Conservation (phyloP, 2,329 filamentous ascomycete genomes). For the Emmonsiellopsis sp. region DNA sequence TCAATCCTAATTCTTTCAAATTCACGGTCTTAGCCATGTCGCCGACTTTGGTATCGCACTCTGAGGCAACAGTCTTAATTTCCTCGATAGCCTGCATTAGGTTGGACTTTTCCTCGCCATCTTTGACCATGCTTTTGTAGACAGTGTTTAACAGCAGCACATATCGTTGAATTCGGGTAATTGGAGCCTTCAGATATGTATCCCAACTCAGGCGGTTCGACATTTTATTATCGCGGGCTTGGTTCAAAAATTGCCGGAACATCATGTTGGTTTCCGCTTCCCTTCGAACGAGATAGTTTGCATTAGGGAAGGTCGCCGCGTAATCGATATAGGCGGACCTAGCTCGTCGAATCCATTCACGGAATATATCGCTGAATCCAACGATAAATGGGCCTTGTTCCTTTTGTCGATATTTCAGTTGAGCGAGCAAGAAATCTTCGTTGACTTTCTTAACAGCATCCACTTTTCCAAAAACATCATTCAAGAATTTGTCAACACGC, state of each 20-base stretch:
- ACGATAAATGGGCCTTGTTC: conserved; percentile 92
- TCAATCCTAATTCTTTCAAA: conserved; percentile 72
- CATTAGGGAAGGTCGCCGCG: conserved; percentile 75
- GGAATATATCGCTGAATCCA: conserved; percentile 93
- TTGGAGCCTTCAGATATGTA: conserved; percentile 85
- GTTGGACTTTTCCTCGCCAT: conserved; percentile 84
- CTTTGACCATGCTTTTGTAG: conserved; percentile 69
- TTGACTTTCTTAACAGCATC: conserved; percentile 85
- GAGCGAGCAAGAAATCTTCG: conserved; percentile 82
- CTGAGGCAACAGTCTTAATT: conserved; percentile 77
- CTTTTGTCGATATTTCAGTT: conserved; percentile 92
- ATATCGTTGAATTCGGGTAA: conserved; percentile 87
- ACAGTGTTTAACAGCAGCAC: conserved; percentile 74
- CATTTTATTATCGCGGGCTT: conserved; percentile 66
- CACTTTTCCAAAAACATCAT: conserved; percentile 81
- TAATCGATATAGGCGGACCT: conserved; percentile 85
- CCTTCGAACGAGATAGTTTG: conserved; percentile 71
- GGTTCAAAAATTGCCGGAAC: conserved; percentile 78
- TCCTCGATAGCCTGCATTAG: conserved; percentile 78
- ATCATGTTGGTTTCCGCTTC: conserved; percentile 77
- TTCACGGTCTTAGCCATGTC: conserved; percentile 88
- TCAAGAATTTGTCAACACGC: conserved; percentile 69
- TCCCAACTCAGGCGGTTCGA: conserved; percentile 86
- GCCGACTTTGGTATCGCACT: conserved; percentile 86
- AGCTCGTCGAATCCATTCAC: conserved; percentile 96